Conservation (phyloP, 306 rosid species). For the Vachellia pachyceras region DNA sequence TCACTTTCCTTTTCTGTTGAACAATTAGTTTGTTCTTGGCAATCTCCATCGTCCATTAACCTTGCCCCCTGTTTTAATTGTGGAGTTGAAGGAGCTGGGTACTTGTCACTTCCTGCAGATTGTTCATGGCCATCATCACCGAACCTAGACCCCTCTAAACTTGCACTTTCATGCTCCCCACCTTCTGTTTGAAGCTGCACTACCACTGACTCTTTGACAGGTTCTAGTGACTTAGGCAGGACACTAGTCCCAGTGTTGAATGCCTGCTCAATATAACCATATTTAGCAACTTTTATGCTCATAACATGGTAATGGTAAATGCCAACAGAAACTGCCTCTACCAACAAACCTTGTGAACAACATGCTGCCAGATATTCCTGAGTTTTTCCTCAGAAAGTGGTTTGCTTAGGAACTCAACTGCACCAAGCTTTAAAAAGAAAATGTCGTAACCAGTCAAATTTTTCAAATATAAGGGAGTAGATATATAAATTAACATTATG, state of each 20-base stretch:
- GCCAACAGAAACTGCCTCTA: constrained; percentile 14
- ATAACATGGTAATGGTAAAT: constrained; percentile 20
- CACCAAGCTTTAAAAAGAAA: constrained; percentile 76
- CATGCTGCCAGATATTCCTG: constrained; percentile 98
- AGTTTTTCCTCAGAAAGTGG: constrained; percentile 92
- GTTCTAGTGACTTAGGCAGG: constrained; percentile 60
- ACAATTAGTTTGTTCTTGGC: constrained; percentile 80
- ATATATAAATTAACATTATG: not conserved
- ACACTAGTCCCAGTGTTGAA: constrained; percentile 67
- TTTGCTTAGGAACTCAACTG: constrained; percentile 84
- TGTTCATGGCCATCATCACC: constrained; percentile 59
- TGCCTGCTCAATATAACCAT: constrained; percentile 67
- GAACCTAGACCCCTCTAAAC: constrained; percentile 38
- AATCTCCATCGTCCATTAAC: constrained; percentile 77
- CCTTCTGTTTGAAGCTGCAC: constrained; percentile 62
- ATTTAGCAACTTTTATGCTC: constrained; percentile 47
- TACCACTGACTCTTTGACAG: constrained; percentile 61
- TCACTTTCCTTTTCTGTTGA: constrained; percentile 70
- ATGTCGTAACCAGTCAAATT: constrained; percentile 29
- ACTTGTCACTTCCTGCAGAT: constrained; percentile 67
- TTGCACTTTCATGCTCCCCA: constrained; percentile 37
- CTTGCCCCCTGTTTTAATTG: constrained; percentile 75
- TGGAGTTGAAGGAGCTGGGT: constrained; percentile 96
- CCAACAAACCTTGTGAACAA: constrained; percentile 88
- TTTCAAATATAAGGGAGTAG: constrained; percentile 5